Base-by-base conservation (phyloP, 192 early-diverging fungal species). In the Mortierella alpina region DNA sequence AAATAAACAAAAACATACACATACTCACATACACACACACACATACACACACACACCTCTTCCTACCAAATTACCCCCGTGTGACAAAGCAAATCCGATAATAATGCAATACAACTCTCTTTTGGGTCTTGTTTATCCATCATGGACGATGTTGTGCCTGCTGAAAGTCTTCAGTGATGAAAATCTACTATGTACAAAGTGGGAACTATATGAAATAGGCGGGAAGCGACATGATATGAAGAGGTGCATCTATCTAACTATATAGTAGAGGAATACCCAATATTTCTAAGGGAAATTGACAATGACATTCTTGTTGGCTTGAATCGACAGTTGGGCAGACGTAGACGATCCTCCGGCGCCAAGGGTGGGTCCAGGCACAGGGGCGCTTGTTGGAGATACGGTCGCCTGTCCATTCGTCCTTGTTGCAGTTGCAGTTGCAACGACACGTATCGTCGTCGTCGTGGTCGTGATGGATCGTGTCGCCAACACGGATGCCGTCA, bases 261-360 rank as follows among this genome's bases (percentile, higher is more conserved):
- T 68, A 12, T 13, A 20, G 51, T 46, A 41, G 23, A 57, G 6
- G 56, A 40, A 50, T 15, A 39, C 54, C 39, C 1, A 46, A 48
- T 0, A 12, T 53, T 4, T 58, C 61, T 65, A 78, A 15, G 75
- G 68, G 40, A 78, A 78, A 52, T 78, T 78, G 49, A 78, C 18
- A 9, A 42, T 20, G 40, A 68, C 68, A 14, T 61, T 53, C 60
- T 59, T 61, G 63, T 78, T 78, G 68, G 75, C 75, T 61, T 78
- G 75, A 23, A 78, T 63, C 15, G 55, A 59, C 49, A 78, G 14
- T 6, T 66, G 75, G 8, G 68, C 75, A 8, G 75, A 50, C 7
- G 55, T 10, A 15, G 13, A 15, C 0, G 67, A 70, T 18, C 68
- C 68, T 0, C 75, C 75, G 14, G 75, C 68, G 9, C 67, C 75